A percentile compares a stretch with the other conserved stretches of the same genome.
These are phyloP conservation scores for Hsuehochloa calcarea DNA, from an alignment of 176 grass and related monocot genomes.

Conservation along the genomic window DNA sequence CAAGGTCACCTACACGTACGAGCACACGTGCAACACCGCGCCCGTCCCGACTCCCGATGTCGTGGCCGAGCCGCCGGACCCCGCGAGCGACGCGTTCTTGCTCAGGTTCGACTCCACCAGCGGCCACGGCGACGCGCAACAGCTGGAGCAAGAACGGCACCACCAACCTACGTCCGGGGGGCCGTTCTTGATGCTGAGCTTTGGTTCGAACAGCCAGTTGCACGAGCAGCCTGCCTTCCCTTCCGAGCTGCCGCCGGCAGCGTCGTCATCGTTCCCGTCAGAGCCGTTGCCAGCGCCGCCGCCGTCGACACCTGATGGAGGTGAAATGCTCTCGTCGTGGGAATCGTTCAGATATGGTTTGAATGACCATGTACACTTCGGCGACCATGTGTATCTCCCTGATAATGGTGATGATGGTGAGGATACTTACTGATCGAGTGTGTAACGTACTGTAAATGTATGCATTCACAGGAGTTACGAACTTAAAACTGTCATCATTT, in stretches of 20 bases:
- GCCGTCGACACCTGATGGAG: background rate
- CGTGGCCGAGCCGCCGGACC: slow-evolving; percentile 6
- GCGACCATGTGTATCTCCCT: slow-evolving; percentile 31
- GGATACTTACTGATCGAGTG: slow-evolving; percentile 21
- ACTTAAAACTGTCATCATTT: background rate
- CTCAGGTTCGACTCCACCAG: slow-evolving; percentile 42
- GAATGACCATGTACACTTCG: slow-evolving; percentile 20
- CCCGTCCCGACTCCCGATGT: slow-evolving; percentile 44
- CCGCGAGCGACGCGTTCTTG: slow-evolving; percentile 14
- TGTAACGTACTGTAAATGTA: background rate
- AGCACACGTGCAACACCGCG: slow-evolving; percentile 55
- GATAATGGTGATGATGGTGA: slow-evolving; percentile 4
- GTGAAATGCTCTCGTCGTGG: slow-evolving; percentile 29
- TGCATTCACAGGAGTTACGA: background rate
- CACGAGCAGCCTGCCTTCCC: slow-evolving; percentile 15
- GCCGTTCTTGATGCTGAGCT: slow-evolving; percentile 42
- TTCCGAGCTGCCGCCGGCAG: slow-evolving; percentile 17
- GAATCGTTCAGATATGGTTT: slow-evolving; percentile 33
- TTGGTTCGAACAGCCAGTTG: slow-evolving; percentile 4
- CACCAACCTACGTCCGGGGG: background rate
- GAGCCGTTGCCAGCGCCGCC: background rate
- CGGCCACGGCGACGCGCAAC: background rate
- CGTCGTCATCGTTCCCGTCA: background rate
- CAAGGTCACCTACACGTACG: slow-evolving; percentile 54
- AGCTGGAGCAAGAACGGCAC: background rate